Base-by-base conservation (phyloP, 805 yeast genomes). In the Kuraishia cidri region DNA sequence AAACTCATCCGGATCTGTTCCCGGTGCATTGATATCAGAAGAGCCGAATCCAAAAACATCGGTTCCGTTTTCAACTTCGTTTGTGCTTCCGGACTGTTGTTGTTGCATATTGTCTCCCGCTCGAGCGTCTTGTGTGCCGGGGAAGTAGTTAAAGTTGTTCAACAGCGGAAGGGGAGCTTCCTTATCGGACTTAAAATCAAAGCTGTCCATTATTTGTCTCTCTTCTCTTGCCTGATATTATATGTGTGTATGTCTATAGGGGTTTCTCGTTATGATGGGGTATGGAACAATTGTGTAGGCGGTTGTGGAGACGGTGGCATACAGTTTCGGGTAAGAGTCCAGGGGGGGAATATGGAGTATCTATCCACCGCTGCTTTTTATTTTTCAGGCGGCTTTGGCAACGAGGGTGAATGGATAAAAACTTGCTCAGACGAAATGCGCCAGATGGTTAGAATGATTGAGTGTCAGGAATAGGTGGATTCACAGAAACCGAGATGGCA, bases 111-210 rank as follows among this genome's bases (percentile, higher is more conserved):
- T n/a, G n/a, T n/a, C n/a, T n/a, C n/a, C n/a, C n/a, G n/a, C n/a
- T n/a, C n/a, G n/a, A n/a, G n/a, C n/a, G n/a, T n/a, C n/a, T n/a
- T n/a, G n/a, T n/a, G n/a, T n/a, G n/a, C n/a, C n/a, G n/a, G n/a
- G n/a, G 12, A 14, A 27, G 30, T 27, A 27, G 21, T 27, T 17
- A 19, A 27, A 27, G 30, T 27, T 27, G 21, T 27, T 27, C 7
- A 27, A n/a, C 4, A 27, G 13, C 10, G 30, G 30, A 8, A 27
- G 19, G 11, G 30, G 30, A 11, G 30, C 30, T n/a, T 27, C 30
- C 30, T 27, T 17, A 8, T 27, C 30, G 12, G 19, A 17, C 16
- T 17, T 19, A 15, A 16, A 27, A 19, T 27, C 16, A 19, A 14
- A 27, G 16, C 16, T 17, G 21, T 27, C 30, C 30, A 27, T 27